Base-by-base conservation (phyloP, 2,329 filamentous ascomycete genomes). In the Aspergillus pseudonomiae region DNA sequence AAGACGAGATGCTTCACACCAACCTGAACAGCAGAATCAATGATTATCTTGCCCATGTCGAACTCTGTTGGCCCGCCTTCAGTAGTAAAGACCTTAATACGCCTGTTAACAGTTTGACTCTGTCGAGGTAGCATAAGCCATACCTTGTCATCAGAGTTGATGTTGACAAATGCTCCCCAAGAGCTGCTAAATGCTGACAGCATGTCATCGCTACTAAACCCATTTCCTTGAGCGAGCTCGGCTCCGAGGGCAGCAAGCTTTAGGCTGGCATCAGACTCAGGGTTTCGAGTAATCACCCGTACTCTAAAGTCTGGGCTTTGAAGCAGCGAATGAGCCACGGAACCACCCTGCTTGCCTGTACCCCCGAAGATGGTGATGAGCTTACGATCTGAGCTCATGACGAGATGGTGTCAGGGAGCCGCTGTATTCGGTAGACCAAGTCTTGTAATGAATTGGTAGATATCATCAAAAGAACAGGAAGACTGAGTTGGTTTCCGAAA, bases 1-100 rank as follows among this genome's bases (percentile, higher is more conserved):
- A 74, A 80, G 9, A 80, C 72, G 16, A 80, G 70, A 64, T 78
- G 73, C 54, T 72, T 63, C 0, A 79, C 76, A 19, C 77, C 75
- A 11, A 73, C 75, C 14, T 73, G 67, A 19, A 66, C 69, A 1
- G 77, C 77, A 10, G 71, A 72, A 57, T 79, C 76, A 14, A 79
- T 67, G 46, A 80, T 63, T 3, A 39, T 64, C 50, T 75, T 78
- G 11, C 78, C 78, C 26, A 80, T 54, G n/a, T 77, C 78, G 6
- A 69, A 68, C 61, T 81, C 79, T 2, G 65, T 75, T 2, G 70
- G 73, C 1, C 74, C 72, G 11, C 10, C 19, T 11, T 32, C 48
- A 4, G 28, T 21, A 16, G 48, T 9, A 21, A 52, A 32, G 19
- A 9, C 28, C 48, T 52, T 52, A 30, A 24, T 32, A 28, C 26